Evolutionary conservation across 2,329 filamentous ascomycete genomes (phyloP).

Genomic region (Trichoderma brevicompactum): DNA sequence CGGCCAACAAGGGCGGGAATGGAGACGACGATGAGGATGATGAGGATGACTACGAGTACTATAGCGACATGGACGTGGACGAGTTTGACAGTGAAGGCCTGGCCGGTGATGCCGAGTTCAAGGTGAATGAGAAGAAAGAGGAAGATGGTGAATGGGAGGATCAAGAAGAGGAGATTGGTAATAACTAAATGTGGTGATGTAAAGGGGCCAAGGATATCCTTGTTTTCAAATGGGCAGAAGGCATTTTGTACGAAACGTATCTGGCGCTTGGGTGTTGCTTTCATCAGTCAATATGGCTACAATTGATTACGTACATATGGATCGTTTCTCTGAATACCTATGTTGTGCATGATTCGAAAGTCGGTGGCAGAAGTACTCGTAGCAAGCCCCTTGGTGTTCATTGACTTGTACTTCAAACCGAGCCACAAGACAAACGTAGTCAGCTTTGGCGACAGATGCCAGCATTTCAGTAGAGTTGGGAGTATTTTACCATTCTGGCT

Average conservation of each 20-base stretch:
- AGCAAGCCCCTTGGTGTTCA: too few relatives aligned
- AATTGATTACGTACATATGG: slow-evolving; percentile 11
- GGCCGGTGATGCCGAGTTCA: slow-evolving; percentile 55
- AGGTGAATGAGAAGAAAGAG: slow-evolving; percentile 53
- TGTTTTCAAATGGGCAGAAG: background rate
- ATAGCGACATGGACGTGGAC: slow-evolving; percentile 52
- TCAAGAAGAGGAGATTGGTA: slow-evolving; percentile 26
- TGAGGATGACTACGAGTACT: slow-evolving; percentile 51
- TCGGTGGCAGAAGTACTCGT: too few relatives aligned
- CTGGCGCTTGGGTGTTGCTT: slow-evolving; percentile 19
- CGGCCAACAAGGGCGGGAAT: slow-evolving; percentile 41
- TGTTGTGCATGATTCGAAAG: too few relatives aligned
- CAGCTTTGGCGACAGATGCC: too few relatives aligned
- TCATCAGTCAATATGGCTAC: slow-evolving; percentile 8
- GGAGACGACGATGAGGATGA: slow-evolving; percentile 47
- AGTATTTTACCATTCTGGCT: too few relatives aligned
- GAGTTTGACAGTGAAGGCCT: slow-evolving; percentile 57
- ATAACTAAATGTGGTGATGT: background rate
- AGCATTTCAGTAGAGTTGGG: too few relatives aligned
- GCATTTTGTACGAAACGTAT: slow-evolving; percentile 18
- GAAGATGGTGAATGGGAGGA: slow-evolving; percentile 50
- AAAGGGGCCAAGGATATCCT: slow-evolving; percentile 3
- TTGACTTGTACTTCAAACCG: too few relatives aligned
- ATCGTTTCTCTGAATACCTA: too few relatives aligned
- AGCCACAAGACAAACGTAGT: too few relatives aligned